Base-by-base conservation (phyloP, 805 yeast genomes). In the Suhomyces tanzawaensis region DNA sequence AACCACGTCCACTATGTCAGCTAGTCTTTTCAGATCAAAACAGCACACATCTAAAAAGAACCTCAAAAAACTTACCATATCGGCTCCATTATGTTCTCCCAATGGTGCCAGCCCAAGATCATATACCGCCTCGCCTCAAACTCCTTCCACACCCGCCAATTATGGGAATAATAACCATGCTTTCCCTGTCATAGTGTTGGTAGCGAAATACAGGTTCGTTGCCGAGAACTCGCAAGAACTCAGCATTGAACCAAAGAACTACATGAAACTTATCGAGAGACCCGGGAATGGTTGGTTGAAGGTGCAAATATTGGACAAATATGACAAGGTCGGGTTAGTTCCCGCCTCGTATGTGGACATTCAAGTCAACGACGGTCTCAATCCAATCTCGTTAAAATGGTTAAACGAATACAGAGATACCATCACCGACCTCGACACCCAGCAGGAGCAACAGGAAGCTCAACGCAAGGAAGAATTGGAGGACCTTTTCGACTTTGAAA, bases 201-300 rank as follows among this genome's bases (percentile, higher is more conserved):
- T 45, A 22, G 56, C 60, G 14, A 61, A 57, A 37, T 67, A 64
- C 45, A 42, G 46, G n/a, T 66, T 68, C 42, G 33, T 29, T 2
- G 64, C 64, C 4, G 61, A 56, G 43, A 45, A 43, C 7, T 31
- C 22, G 1, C 51, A 53, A 18, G 71, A 68, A 36, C 41, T 68
- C 19, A 42, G 53, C 7, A 52, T 64, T 3, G 41, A 40, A 7
- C 41, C 55, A 12, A 51, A 54, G 4, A 67, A 63, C 11, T 59
- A 57, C 42, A 47, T 66, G 24, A 58, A 58, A 39, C 45, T 66
- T 11, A 23, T 66, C 4, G 59, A 61, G 16, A 49, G 66, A 19
- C 62, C 60, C 3, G 72, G 70, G 2, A 63, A 64, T 42, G 73
- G 72, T 17, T 66, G 72, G 72, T 38, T 68, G 18, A 40, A 49